Evolutionary conservation across 2,329 filamentous ascomycete genomes (phyloP), one percentile per base, ranked within the genome.

Genomic region (Penicillium sp.): DNA sequence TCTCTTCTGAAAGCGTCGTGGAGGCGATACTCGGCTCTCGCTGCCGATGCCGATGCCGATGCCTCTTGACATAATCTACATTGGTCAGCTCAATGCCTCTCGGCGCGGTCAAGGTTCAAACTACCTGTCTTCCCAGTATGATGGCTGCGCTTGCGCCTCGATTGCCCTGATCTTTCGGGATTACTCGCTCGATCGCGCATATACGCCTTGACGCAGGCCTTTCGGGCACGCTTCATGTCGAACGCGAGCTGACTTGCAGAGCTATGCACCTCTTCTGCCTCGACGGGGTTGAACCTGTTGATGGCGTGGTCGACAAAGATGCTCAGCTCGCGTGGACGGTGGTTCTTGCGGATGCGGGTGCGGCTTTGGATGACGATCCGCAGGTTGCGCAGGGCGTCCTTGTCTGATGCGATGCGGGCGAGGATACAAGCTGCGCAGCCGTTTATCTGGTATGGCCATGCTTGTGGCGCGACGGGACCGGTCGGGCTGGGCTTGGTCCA

Each of bases 391-490:
- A 79, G 38, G 1, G 60, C 60, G 1, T 62, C 42, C 4, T 68
- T 65, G 50, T 75, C 60, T 0, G 59, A 53, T 1, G 69, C 67
- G 12, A 79, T 63, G 0, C 72, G 67, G 6, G 71, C 65, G 10
- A 79, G 43, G 51, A 78, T 76, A 48, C 77, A 79, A 0, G 72
- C 77, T 31, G 74, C 63, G 58, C 77, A 79, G 8, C 60, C 52
- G 50, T 76, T 73, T 20, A 54, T 58, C 60, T 78, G 75, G 43
- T 71, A 73, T 7, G 34, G 12, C 67, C 64, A 57, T 50, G 56
- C 35, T 35, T 60, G 15, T 52, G 63, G 6, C 31, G 38, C 11
- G 37, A 45, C 38, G 7, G 55, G 25, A 34, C 34, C 12, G 14
- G 58, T 48, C 37, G 47, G 39, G 8, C 53, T 12, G 7, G 61